Evolutionary conservation across 306 rosid genomes (phyloP).

Genomic region (Gastrolobium villosum): DNA sequence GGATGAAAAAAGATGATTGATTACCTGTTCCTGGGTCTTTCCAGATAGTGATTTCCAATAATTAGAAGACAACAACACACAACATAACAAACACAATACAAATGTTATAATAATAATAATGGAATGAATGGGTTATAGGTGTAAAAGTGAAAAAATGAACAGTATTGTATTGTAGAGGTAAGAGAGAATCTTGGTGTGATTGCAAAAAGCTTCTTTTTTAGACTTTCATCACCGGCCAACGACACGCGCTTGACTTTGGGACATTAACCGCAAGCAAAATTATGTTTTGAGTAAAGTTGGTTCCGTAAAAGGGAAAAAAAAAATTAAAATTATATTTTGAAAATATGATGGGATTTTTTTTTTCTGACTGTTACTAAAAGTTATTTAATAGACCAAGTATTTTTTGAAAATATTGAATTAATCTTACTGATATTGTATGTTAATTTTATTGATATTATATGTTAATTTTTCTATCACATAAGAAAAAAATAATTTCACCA

Average conservation of each 20-base stretch:
- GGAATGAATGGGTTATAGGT: constrained; percentile 15
- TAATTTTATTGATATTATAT: too few relatives aligned
- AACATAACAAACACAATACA: neutral
- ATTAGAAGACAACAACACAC: constrained; percentile 29
- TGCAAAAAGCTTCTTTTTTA: constrained; percentile 29
- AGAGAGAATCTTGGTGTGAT: constrained; percentile 8
- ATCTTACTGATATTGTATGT: too few relatives aligned
- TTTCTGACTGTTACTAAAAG: too few relatives aligned
- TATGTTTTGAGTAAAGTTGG: neutral
- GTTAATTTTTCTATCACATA: too few relatives aligned
- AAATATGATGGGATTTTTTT: too few relatives aligned
- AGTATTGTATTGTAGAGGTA: neutral
- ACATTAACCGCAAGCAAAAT: neutral
- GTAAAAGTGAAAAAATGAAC: constrained; percentile 45
- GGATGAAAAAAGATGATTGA: constrained; percentile 36
- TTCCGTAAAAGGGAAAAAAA: too few relatives aligned
- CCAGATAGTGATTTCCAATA: constrained; percentile 20
- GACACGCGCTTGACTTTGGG: constrained; percentile 49
- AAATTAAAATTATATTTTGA: too few relatives aligned
- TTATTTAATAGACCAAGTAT: too few relatives aligned
- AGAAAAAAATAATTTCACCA: too few relatives aligned
- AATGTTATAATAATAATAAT: constrained; percentile 17
- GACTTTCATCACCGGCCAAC: constrained; percentile 17
- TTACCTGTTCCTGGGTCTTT: constrained; percentile 31
- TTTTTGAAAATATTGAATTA: too few relatives aligned